These are phyloP conservation scores for Leucosporidium creatinivorum DNA, from an alignment of 768 basidiomycete genomes.

Conservation along the genomic window DNA sequence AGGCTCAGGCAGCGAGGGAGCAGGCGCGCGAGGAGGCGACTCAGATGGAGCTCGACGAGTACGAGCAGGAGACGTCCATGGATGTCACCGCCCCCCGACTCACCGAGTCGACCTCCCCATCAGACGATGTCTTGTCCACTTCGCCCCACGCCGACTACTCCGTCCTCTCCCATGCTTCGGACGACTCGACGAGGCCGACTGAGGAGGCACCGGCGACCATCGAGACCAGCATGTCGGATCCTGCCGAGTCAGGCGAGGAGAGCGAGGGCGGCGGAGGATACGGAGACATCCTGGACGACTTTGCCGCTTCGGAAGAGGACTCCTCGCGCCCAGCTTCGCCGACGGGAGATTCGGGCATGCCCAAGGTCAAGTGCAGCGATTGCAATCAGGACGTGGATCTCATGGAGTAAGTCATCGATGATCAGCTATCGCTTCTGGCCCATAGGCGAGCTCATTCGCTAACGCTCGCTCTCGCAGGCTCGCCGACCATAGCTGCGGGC, in stretches of 20 bases:
- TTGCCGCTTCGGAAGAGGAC: not conserved
- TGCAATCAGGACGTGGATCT: slow-evolving; percentile 13
- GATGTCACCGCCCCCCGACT: not conserved
- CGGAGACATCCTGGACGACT: not conserved
- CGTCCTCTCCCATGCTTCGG: no score
- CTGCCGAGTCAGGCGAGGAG: not conserved
- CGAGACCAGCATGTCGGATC: not conserved
- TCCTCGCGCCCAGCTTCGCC: not conserved
- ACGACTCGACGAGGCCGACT: no score
- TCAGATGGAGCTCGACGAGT: not conserved
- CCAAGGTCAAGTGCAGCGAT: slow-evolving; percentile 23
- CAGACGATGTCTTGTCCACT: no score
- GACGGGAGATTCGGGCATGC: not conserved
- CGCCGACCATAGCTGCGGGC: not conserved
- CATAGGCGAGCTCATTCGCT: no score
- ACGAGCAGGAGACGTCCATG: not conserved
- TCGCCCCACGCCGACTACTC: no score
- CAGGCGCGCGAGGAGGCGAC: not conserved
- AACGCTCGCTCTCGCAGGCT: not conserved
- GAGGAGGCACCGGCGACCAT: not conserved
- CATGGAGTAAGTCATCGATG: slow-evolving; percentile 8
- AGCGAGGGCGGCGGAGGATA: not conserved
- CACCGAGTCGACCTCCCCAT: no score
- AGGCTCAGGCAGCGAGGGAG: slow-evolving; percentile 1
- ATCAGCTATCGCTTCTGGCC: no score